These are phyloP conservation scores for Lablab purpureus DNA, from an alignment of 306 rosid genomes.

Conservation along the genomic window DNA sequence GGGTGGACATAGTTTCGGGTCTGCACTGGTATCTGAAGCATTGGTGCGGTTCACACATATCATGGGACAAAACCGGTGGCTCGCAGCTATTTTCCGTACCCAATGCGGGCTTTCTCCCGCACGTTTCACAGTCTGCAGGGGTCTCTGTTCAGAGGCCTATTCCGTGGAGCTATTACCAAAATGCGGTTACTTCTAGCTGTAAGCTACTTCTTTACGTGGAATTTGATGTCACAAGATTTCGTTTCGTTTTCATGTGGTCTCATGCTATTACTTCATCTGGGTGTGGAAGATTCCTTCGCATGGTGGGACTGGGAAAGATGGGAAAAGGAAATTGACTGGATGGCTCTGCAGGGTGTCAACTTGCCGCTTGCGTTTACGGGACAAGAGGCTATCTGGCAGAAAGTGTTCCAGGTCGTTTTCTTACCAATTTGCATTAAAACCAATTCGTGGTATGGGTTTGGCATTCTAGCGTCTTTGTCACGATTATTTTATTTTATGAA, in stretches of 20 bases:
- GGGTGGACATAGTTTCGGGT: slow-evolving; percentile 84
- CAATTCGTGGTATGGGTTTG: not conserved
- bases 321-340: slow-evolving; percentile 97
- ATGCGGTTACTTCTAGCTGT: slow-evolving; percentile 95
- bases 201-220: slow-evolving; percentile 44
- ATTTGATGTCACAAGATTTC: slow-evolving; percentile 39
- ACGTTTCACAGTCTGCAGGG: slow-evolving; percentile 54
- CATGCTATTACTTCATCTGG: slow-evolving; percentile 15
- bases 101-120: slow-evolving; percentile 64
- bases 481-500: not conserved
- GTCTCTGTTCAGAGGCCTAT: slow-evolving; percentile 68
- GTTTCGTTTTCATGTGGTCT: slow-evolving; percentile 36
- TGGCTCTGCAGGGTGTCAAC: slow-evolving; percentile 93
- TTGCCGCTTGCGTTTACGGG: slow-evolving; percentile 91
- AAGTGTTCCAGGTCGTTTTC: slow-evolving; percentile 73
- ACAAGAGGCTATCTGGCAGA: slow-evolving; percentile 94
- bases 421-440: slow-evolving; percentile 22
- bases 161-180: slow-evolving; percentile 92
- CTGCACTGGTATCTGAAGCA: slow-evolving; percentile 87
- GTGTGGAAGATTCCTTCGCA: slow-evolving; percentile 74
- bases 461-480: not conserved
- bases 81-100: slow-evolving; percentile 73
- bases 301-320: slow-evolving; percentile 98
- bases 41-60: slow-evolving; percentile 80
- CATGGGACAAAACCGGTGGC: slow-evolving; percentile 95